Evolutionary conservation across 2,329 filamentous ascomycete genomes (phyloP), one percentile per base, ranked within the genome.

Genomic region (Tolypocladium endophyticum): DNA sequence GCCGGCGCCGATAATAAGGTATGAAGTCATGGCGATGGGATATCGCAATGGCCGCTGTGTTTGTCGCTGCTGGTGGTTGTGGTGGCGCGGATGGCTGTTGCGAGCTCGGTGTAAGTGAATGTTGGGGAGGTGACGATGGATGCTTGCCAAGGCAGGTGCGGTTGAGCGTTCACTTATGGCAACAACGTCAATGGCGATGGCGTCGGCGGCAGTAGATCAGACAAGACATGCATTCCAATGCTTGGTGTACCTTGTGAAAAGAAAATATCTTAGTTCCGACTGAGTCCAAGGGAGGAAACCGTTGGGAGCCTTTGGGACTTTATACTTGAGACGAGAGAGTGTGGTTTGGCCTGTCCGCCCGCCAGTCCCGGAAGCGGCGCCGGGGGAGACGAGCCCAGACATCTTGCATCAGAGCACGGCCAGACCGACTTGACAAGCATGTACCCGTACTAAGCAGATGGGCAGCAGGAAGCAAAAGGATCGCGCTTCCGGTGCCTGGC

Each of bases 1-100:
- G 60, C 76, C 76, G 28, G 70, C 74, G 55, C 76, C 76, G 55
- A 78, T 70, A 60, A 77, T 75, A 63, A 78, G 69, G 53, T 63
- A 65, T 30, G 61, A 60, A 41, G 59, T 59, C 62, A 64, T 64
- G n/a, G 20, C 55, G 38, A 55, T 16, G 36, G 35, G 38, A 8
- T 8, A 7, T 25, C 41, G 41, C 55, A 47, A 47, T 23, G 39
- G 39, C 55, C n/a, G 7, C 55, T 14, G 55, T 14, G 28, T 20
- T 12, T 25, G 55, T 36, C 8, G 55, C 55, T n/a, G 28, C 12
- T 20, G 47, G n/a, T 25, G 45, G 45, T 36, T 36, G 35, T 14
- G 43, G 43, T 11, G 45, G 45, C 9, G 45, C 14, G 12, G 25
- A 50, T 12, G 43, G 25, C 28, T 33, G 14, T 30, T 35, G 12